Percentiles rank a stretch among this genome's conserved stretches.
Conservation (phyloP, 257 asterid species). For the Plantago ovata region DNA sequence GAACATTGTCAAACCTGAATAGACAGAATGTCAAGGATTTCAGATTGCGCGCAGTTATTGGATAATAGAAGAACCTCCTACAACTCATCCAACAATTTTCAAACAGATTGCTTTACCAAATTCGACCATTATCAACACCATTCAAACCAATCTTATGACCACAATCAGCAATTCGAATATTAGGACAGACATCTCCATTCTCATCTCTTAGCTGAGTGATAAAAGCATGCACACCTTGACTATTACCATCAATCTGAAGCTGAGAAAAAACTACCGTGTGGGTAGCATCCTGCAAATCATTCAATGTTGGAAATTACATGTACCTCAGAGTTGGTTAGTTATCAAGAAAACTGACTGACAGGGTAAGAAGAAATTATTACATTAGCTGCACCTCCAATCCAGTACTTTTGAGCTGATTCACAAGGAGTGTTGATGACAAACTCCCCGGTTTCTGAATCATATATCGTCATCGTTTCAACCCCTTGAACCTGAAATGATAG, state of each 20-base stretch:
- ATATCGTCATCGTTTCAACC: slow-evolving; percentile 81
- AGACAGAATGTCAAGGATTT: slow-evolving; percentile 10
- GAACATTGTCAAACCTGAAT: slow-evolving; percentile 91
- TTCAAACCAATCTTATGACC: slow-evolving; percentile 95
- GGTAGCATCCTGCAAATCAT: slow-evolving; percentile 68
- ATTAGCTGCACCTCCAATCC: slow-evolving; percentile 99
- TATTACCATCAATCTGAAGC: slow-evolving; percentile 65
- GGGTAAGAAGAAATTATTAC: slow-evolving; percentile 32
- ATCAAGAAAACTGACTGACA: not conserved
- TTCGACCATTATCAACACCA: slow-evolving; percentile 95
- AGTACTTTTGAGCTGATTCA: slow-evolving; percentile 95
- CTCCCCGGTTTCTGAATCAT: slow-evolving; percentile 73
- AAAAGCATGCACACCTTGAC: slow-evolving; percentile 92
- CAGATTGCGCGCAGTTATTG: slow-evolving; percentile 1
- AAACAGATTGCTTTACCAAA: slow-evolving; percentile 46
- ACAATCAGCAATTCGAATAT: slow-evolving; percentile 80
- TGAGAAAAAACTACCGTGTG: slow-evolving; percentile 92
- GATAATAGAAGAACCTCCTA: slow-evolving; percentile 2
- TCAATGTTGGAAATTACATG: slow-evolving; percentile 4
- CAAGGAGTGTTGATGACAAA: slow-evolving; percentile 84
- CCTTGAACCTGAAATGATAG: slow-evolving; percentile 72
- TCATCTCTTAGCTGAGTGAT: slow-evolving; percentile 77
- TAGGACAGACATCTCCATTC: slow-evolving; percentile 71
- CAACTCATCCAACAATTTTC: not conserved
- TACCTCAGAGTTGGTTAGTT: too few species aligned